These are phyloP conservation scores for Exophiala spinifera DNA, from an alignment of 2,329 filamentous ascomycete species.

Conservation along the genomic window DNA sequence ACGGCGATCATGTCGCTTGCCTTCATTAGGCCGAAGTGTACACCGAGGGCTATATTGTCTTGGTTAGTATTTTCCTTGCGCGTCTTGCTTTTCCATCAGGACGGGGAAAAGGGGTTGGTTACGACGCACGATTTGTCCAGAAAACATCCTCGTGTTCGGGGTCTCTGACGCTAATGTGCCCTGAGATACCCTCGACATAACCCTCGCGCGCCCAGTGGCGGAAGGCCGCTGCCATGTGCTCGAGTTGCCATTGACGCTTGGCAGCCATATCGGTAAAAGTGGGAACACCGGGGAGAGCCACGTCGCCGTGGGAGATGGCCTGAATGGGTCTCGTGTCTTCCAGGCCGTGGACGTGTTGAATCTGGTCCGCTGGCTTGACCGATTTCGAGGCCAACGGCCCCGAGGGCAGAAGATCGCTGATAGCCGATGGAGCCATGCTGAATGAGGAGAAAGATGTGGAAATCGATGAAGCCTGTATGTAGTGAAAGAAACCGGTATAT, in stretches of 20 bases:
- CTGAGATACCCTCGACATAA: conserved; percentile 66
- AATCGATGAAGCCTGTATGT: neutral
- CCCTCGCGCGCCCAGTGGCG: conserved; percentile 64
- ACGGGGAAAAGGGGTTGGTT: neutral
- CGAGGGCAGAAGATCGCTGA: conserved; percentile 19
- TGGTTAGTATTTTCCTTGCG: neutral
- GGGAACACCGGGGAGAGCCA: conserved; percentile 45
- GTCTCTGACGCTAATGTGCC: conserved; percentile 66
- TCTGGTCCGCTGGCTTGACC: conserved; percentile 14
- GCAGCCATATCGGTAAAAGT: conserved; percentile 52
- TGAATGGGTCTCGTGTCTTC: conserved; percentile 28
- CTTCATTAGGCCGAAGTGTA: conserved; percentile 63
- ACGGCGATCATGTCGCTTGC: conserved; percentile 66
- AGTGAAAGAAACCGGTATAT: no score
- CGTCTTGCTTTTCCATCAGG: neutral
- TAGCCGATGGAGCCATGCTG: conserved; percentile 27
- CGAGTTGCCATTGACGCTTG: conserved; percentile 62
- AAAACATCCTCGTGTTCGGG: conserved; percentile 60
- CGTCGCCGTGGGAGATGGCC: conserved; percentile 31
- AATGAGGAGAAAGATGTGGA: neutral
- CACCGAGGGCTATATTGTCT: conserved; percentile 45
- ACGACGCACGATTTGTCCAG: conserved; percentile 61
- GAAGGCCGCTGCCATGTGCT: conserved; percentile 67
- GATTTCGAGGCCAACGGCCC: conserved; percentile 14
- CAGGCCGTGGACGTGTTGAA: conserved; percentile 29